Evolutionary conservation across 2,329 filamentous ascomycete genomes (phyloP), one percentile per base, ranked within the genome.

Genomic region (Cercospora citrullina): DNA sequence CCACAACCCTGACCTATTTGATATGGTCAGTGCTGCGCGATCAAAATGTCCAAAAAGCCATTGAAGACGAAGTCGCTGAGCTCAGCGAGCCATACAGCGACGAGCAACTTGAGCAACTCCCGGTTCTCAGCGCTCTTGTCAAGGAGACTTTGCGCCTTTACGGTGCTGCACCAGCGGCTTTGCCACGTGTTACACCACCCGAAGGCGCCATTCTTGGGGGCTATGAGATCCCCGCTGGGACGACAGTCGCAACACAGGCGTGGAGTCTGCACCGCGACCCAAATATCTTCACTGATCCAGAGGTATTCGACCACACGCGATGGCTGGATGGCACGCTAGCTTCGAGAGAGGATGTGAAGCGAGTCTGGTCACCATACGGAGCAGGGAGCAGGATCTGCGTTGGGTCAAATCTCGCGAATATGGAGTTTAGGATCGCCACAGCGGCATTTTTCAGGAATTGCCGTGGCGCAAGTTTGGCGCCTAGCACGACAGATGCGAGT

Each of bases 91-190:
- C 60, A 7, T 74, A 71, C 60, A 68, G 53, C n/a, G 70, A 72
- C 53, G 68, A 69, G 28, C 75, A 79, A 14, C 70, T 80, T 0
- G 76, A 77, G 14, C 62, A 60, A 2, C 70, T 77, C 2, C 76
- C 79, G 1, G 12, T 79, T 2, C 69, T 81, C 14, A 77, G 80
- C 63, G 75, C 76, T 5, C 76, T 79, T 2, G 78, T 82, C 36
- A 72, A 79, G 28, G 80, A 82, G 63, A 79, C 80, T 2, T 68
- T 80, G 18, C 76, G 80, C 0, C 66, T 81, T 10, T 79, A 79
- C 63, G 75, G 69, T 18, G 77, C 58, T 45, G 79, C 77, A 5
- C 78, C 79, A 3, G 75, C 74, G 18, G 75, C 73, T 48, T 70
- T 81, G 6, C 79, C 79, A 23, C 75, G 80, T 23, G 72, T 76